These are phyloP conservation scores for Dalbergia oliveri DNA, from an alignment of 306 rosid genomes.

Conservation along the genomic window DNA sequence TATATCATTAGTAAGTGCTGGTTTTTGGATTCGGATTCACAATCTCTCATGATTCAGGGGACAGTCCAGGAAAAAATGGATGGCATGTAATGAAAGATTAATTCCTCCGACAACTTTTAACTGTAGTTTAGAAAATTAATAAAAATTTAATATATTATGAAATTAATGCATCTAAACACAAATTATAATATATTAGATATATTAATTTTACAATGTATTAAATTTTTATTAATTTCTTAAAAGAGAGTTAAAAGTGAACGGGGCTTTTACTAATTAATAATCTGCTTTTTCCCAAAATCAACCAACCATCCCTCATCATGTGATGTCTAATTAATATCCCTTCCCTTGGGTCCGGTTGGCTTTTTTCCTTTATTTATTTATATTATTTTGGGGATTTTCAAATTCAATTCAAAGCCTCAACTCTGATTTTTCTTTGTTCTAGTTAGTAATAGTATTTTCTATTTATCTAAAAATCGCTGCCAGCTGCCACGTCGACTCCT, in stretches of 20 bases:
- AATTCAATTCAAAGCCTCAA: constrained; percentile 21
- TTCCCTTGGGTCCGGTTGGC: neutral
- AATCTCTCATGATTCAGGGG: neutral
- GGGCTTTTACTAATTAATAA: neutral
- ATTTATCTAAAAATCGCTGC: neutral
- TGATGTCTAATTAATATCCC: constrained; percentile 4
- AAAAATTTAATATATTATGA: no score
- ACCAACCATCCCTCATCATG: neutral
- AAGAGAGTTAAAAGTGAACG: no score
- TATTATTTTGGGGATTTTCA: neutral
- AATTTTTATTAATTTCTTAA: no score
- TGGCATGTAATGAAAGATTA: neutral
- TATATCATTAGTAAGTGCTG: neutral
- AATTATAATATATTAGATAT: no score
- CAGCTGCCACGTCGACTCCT: constrained; percentile 45
- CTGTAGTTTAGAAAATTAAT: no score
- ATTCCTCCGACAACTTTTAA: no score
- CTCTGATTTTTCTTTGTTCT: neutral
- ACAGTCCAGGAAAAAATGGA: neutral
- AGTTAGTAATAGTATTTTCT: neutral
- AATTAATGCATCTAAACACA: no score
- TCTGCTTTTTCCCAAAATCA: neutral
- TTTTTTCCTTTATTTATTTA: neutral
- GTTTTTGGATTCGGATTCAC: neutral
- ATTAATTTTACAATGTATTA: no score